Percentiles rank a stretch among this genome's conserved stretches.
phyloP scores from a whole-genome alignment of 2,329 filamentous ascomycete species.

The Fusarium sp. region DNA sequence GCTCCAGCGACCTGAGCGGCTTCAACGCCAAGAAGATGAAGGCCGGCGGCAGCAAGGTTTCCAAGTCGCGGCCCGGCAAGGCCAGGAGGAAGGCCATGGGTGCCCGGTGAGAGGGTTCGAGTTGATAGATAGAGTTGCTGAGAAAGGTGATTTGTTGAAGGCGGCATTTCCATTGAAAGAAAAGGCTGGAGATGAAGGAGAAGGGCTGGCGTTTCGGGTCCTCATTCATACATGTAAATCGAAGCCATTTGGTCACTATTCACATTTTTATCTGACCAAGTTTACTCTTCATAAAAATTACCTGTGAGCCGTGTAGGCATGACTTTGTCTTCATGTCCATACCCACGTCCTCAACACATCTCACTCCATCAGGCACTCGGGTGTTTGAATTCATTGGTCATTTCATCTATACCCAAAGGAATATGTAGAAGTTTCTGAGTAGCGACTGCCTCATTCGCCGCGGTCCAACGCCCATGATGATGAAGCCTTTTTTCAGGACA shows the following conservation, averaged over 20 bases:
- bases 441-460: constrained; percentile 33
- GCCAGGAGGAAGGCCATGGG: constrained; percentile 60
- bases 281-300: not conserved
- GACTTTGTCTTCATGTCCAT: not conserved
- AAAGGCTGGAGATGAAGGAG: constrained; percentile 39
- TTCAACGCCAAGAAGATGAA: constrained; percentile 92
- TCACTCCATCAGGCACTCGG: not conserved
- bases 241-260: constrained; percentile 37
- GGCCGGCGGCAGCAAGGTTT: constrained; percentile 56
- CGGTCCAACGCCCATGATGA: constrained; percentile 26
- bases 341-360: not conserved
- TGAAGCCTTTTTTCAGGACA: constrained; percentile 13
- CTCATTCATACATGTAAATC: constrained; percentile 42
- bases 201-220: constrained; percentile 42
- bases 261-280: constrained; percentile 25
- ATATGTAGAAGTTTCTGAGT: constrained; percentile 51
- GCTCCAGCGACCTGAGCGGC: constrained; percentile 81
- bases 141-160: constrained; percentile 13
- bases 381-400: constrained; percentile 45
- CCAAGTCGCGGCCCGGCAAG: constrained; percentile 64
- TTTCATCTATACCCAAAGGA: constrained; percentile 53
- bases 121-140: constrained; percentile 9
- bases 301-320: not conserved
- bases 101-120: constrained; percentile 34
- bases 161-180: constrained; percentile 34